Conservation (phyloP, 2,329 filamentous ascomycete species). For the Phialophora tarda region DNA sequence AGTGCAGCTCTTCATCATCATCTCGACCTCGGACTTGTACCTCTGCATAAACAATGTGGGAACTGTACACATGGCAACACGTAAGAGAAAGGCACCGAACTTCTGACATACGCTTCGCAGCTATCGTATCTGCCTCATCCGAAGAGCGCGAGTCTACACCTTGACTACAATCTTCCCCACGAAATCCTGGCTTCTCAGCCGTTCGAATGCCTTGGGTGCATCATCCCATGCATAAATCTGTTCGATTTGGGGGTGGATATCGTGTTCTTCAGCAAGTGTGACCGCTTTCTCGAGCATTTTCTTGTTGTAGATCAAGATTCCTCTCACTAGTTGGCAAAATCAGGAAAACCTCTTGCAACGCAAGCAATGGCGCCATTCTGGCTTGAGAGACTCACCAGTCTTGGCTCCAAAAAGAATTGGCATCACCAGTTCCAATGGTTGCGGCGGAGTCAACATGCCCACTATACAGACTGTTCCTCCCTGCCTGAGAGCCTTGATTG, state of each 20-base stretch:
- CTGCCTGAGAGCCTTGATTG: slow-evolving; percentile 10
- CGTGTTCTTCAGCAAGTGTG: slow-evolving; percentile 15
- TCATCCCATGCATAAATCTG: slow-evolving; percentile 9
- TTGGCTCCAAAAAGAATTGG: slow-evolving; percentile 5
- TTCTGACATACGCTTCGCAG: not conserved
- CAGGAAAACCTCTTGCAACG: not conserved
- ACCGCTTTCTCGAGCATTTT: slow-evolving; percentile 16
- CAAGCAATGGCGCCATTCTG: not conserved
- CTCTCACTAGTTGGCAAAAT: slow-evolving; percentile 5
- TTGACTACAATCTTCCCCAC: slow-evolving; percentile 12
- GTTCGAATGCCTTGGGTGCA: slow-evolving; percentile 12
- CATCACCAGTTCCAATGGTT: slow-evolving; percentile 14
- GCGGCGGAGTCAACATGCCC: slow-evolving; percentile 18
- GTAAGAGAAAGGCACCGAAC: not conserved
- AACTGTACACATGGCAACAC: not conserved
- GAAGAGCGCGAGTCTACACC: not conserved
- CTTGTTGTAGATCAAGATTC: slow-evolving; percentile 15
- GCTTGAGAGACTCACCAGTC: not conserved
- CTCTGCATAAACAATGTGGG: not conserved
- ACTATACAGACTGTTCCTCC: slow-evolving; percentile 12
- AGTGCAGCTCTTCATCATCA: not conserved
- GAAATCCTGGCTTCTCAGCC: slow-evolving; percentile 2
- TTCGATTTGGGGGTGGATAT: slow-evolving; percentile 13
- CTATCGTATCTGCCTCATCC: not conserved
- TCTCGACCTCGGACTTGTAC: not conserved